phyloP scores from a whole-genome alignment of 2,329 filamentous ascomycete genomes.

The Setomelanomma holmii region DNA sequence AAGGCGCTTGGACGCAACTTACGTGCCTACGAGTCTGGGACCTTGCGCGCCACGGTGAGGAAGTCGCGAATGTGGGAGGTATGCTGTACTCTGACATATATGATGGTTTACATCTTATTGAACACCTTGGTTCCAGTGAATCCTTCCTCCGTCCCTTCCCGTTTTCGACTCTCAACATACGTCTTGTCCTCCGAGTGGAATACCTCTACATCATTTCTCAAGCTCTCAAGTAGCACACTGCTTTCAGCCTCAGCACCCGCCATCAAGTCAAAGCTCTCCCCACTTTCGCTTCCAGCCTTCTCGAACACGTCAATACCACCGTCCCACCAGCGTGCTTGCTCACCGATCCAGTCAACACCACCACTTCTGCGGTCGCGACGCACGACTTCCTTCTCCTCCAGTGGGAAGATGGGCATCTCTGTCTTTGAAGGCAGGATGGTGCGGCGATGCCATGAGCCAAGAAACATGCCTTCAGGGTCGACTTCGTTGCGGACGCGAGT shows the following conservation, averaged over 20 bases:
- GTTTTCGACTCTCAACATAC: constrained; percentile 20
- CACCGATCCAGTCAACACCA: constrained; percentile 49
- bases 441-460: constrained; percentile 87
- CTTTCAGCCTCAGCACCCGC: constrained; percentile 53
- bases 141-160: constrained; percentile 25
- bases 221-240: constrained; percentile 40
- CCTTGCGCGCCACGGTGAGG: no score
- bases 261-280: constrained; percentile 56
- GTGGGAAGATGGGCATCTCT: constrained; percentile 40
- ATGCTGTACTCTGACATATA: no score
- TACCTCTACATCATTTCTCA: constrained; percentile 27
- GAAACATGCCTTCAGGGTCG: constrained; percentile 85
- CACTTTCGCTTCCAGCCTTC: constrained; percentile 36
- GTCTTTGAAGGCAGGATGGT: constrained; percentile 42
- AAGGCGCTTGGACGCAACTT: no score
- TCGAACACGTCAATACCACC: constrained; percentile 41
- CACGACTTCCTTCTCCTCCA: constrained; percentile 54
- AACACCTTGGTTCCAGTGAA: constrained; percentile 20
- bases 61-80: no score
- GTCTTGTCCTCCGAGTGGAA: constrained; percentile 6
- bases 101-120: background rate
- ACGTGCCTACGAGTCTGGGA: no score
- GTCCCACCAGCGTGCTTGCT: constrained; percentile 47
- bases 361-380: constrained; percentile 36
- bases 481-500: constrained; percentile 71